Percentiles rank a stretch among this genome's conserved stretches.
phyloP scores from a whole-genome alignment of 805 yeast species.

The Yamadazyma phyllophila region DNA sequence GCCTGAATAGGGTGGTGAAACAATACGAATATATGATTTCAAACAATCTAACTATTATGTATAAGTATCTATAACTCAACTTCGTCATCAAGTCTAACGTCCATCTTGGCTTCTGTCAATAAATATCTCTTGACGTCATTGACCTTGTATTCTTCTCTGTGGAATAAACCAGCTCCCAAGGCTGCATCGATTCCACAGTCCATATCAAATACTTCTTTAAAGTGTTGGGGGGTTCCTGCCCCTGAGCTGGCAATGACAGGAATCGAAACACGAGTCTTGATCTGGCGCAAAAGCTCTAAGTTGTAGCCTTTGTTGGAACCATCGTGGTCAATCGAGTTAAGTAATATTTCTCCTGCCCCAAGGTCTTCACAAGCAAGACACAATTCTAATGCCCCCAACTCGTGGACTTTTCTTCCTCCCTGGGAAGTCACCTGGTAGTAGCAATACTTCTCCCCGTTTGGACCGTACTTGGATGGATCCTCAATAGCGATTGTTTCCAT shows the following conservation, averaged over 20 bases:
- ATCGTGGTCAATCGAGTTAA: constrained; percentile 95
- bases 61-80: constrained; percentile 18
- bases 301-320: constrained; percentile 96
- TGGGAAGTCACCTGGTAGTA: constrained; percentile 96
- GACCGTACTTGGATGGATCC: constrained; percentile 55
- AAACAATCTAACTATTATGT: not conserved
- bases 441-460: constrained; percentile 84
- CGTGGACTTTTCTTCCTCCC: constrained; percentile 89
- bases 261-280: constrained; percentile 71
- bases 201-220: constrained; percentile 74
- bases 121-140: constrained; percentile 74
- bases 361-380: constrained; percentile 84
- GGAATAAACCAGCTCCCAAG: constrained; percentile 98
- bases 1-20: not conserved
- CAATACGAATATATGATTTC: too few species aligned
- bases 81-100: constrained; percentile 64
- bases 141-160: constrained; percentile 89
- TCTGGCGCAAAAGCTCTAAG: constrained; percentile 75
- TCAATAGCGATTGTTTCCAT: constrained; percentile 65
- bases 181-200: constrained; percentile 92
- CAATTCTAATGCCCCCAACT: constrained; percentile 87
- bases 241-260: constrained; percentile 99
- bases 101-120: constrained; percentile 51
- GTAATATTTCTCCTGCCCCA: constrained; percentile 94
- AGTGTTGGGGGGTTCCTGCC: constrained; percentile 92